Evolutionary conservation across 345 rosid species (phyloP), one percentile per base, ranked within the genome.

Genomic region (Stellera chamaejasme): DNA sequence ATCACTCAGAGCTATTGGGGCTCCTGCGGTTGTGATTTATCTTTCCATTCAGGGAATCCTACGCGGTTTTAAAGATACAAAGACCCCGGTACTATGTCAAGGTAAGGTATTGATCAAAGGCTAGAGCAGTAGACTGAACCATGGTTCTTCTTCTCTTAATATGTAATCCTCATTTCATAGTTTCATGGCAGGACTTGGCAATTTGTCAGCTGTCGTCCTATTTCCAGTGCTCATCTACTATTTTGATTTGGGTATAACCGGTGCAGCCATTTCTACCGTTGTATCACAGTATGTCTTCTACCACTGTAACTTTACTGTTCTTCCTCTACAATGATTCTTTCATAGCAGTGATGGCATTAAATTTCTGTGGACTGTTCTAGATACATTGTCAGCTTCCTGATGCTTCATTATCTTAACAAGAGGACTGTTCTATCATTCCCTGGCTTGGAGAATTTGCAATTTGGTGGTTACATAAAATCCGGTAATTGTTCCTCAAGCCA

Each of bases 191-290:
- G 78, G 74, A 28, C 43, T 69, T 51, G 78, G 78, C 9, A 70
- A 74, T 63, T 55, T 74, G 46, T 15, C 71, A 4, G 74, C 74
- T 27, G 64, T 70, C 27, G 52, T 74, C 56, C 39, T 74, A 54
- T 64, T 66, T 57, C 78, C 75, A 1, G 12, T 74, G 28, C 59
- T 74, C 13, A 74, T 74, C 67, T 42, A 69, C 43, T 41, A 43
- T 46, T 70, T 56, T 54, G 49, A 46, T 42, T 48, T 74, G 42
- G 78, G 78, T 25, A 62, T 63, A 49, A 63, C 64, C 46, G 78
- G 75, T 51, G 75, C 78, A 43, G 75, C 78, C 53, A 60, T 74
- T 63, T 63, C 78, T 27, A 70, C 74, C 27, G 72, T 74, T 56
- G 58, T 43, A 26, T 74, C 78, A 19, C 75, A 74, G 78, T 69